These are phyloP conservation scores for Ascochyta viciae-villosae DNA, from an alignment of 2,329 filamentous ascomycete species.

Conservation along the genomic window DNA sequence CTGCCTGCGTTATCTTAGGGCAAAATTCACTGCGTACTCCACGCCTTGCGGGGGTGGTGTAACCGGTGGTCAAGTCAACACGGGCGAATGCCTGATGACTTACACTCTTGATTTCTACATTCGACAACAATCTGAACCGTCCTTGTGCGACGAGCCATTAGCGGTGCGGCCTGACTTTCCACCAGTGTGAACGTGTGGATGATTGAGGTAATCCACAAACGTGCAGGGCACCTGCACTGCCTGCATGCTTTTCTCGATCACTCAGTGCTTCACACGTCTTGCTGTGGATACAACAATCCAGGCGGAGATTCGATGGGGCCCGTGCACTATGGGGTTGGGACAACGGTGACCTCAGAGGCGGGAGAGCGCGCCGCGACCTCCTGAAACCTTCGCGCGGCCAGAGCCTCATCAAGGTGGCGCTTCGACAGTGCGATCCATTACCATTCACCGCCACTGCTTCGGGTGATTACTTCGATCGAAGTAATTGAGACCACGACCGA, in stretches of 20 bases:
- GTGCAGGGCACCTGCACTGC: slow-evolving; percentile 38
- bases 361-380: slow-evolving; percentile 6
- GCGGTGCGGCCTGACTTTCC: neutral
- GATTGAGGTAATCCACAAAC: slow-evolving; percentile 21
- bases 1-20: neutral
- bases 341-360: slow-evolving; percentile 4
- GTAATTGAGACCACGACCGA: neutral
- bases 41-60: neutral
- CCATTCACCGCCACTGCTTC: neutral
- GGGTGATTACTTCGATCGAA: neutral
- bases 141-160: neutral
- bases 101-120: neutral
- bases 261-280: slow-evolving; percentile 15
- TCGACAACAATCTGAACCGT: neutral
- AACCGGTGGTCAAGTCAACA: neutral
- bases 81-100: neutral
- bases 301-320: slow-evolving; percentile 4
- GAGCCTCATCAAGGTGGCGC: slow-evolving; percentile 30
- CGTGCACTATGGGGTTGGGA: slow-evolving; percentile 18
- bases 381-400: slow-evolving; percentile 18
- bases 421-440: slow-evolving; percentile 2
- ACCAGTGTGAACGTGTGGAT: neutral
- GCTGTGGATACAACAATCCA: slow-evolving; percentile 3
- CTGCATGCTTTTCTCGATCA: slow-evolving; percentile 19
- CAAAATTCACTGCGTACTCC: neutral